phyloP scores from a whole-genome alignment of 2,329 filamentous ascomycete genomes.

The Verticillium klebahnii region DNA sequence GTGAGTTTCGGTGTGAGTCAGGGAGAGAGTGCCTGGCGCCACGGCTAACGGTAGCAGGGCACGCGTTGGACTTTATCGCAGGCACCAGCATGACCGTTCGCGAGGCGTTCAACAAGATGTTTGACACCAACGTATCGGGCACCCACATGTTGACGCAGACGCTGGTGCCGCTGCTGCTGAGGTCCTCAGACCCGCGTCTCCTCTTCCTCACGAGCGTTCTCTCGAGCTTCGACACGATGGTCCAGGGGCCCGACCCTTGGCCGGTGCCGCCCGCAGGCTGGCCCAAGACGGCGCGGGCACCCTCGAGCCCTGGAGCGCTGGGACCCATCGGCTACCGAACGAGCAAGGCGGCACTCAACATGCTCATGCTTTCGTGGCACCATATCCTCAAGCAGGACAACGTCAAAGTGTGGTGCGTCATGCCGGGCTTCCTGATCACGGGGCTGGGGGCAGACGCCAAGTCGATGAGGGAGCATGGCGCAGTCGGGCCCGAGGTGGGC shows the following conservation, averaged over 20 bases:
- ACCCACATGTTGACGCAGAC: constrained; percentile 30
- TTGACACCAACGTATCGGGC: constrained; percentile 45
- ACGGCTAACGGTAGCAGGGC: neutral
- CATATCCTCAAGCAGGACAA: constrained; percentile 38
- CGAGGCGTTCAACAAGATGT: constrained; percentile 38
- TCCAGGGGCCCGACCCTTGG: constrained; percentile 30
- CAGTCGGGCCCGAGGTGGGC: constrained; percentile 20
- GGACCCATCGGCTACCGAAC: constrained; percentile 26
- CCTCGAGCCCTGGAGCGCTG: constrained; percentile 1
- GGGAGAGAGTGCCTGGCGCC: neutral
- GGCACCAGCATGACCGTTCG: constrained; percentile 20
- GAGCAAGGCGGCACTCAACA: constrained; percentile 40
- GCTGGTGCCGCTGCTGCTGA: constrained; percentile 36
- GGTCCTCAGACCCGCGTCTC: constrained; percentile 35
- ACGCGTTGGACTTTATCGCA: neutral
- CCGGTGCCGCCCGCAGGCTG: constrained; percentile 25
- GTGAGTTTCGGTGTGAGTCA: constrained; percentile 9
- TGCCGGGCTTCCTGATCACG: constrained; percentile 44
- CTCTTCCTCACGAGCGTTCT: constrained; percentile 39
- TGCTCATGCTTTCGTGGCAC: constrained; percentile 42
- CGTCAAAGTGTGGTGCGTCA: constrained; percentile 44
- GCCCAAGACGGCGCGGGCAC: constrained; percentile 32
- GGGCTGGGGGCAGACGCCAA: neutral
- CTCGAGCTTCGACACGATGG: neutral
- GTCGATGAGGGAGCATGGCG: neutral